These are phyloP conservation scores for Furcasterigmium sp. DNA, from an alignment of 2,329 filamentous ascomycete species.

Conservation along the genomic window DNA sequence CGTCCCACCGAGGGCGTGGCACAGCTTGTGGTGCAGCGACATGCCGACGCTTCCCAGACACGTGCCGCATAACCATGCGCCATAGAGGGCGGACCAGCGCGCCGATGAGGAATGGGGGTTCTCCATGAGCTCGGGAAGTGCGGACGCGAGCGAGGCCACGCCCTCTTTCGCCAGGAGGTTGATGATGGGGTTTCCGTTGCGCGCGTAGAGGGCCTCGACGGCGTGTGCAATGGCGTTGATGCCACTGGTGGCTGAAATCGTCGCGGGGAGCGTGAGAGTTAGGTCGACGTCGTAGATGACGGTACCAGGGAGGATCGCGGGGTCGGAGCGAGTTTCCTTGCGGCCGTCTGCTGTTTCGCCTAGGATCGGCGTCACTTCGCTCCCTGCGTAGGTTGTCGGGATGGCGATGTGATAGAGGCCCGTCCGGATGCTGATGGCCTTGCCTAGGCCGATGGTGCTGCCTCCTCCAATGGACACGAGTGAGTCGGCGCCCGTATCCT, in stretches of 20 bases:
- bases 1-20: conserved; percentile 58
- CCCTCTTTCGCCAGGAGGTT: conserved; percentile 54
- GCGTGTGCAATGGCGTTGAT: conserved; percentile 63
- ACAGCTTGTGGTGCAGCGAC: conserved; percentile 64
- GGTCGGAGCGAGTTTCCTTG: conserved; percentile 53
- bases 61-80: conserved; percentile 59
- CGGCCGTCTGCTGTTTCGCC: conserved; percentile 54
- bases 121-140: not conserved
- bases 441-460: conserved; percentile 57
- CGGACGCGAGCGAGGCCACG: conserved; percentile 42
- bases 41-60: conserved; percentile 56
- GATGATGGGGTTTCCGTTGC: conserved; percentile 56
- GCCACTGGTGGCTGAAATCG: conserved; percentile 51
- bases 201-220: conserved; percentile 59
- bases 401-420: conserved; percentile 50
- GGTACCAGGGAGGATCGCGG: conserved; percentile 52
- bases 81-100: conserved; percentile 61
- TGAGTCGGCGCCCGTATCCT: conserved; percentile 41
- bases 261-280: conserved; percentile 51
- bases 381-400: conserved; percentile 57
- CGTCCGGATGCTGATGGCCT: conserved; percentile 50
- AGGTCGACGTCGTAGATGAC: conserved; percentile 63
- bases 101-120: not conserved
- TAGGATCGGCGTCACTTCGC: conserved; percentile 61
- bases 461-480: conserved; percentile 58